Conservation (phyloP, 2,329 filamentous ascomycete species). For the Chlorencoelia australis region DNA sequence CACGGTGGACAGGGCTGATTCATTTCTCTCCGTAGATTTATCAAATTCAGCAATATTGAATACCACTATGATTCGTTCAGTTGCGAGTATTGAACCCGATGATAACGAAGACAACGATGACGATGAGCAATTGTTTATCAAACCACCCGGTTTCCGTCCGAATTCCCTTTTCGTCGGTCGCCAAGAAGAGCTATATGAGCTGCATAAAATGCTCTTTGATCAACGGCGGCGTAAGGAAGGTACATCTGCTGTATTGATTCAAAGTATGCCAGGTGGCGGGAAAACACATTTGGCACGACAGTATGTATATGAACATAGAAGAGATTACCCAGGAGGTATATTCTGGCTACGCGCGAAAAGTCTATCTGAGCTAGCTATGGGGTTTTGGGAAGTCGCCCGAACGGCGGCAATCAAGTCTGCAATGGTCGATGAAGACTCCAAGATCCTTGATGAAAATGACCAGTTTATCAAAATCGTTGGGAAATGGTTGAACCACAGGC, state of each 20-base stretch:
- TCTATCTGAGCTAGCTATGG: constrained; percentile 45
- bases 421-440: constrained; percentile 23
- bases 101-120: constrained; percentile 7
- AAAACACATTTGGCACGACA: constrained; percentile 61
- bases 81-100: constrained; percentile 18
- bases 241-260: constrained; percentile 53
- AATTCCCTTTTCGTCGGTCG: constrained; percentile 56
- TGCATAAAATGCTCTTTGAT: constrained; percentile 51
- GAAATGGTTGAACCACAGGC: constrained; percentile 48
- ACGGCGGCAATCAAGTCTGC: constrained; percentile 36
- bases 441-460: constrained; percentile 25
- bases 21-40: constrained; percentile 22
- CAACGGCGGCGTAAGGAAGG: constrained; percentile 43
- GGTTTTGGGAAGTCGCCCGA: constrained; percentile 57
- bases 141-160: constrained; percentile 48
- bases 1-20: constrained; percentile 24
- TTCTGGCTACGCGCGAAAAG: constrained; percentile 62
- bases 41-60: constrained; percentile 20
- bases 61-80: constrained; percentile 17
- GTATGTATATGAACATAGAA: constrained; percentile 51
- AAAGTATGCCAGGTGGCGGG: constrained; percentile 54
- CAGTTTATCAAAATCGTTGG: constrained; percentile 47
- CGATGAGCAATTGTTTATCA: constrained; percentile 29
- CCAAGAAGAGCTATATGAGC: constrained; percentile 43
- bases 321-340: constrained; percentile 52